phyloP scores from a whole-genome alignment of 1,284 basidiomycete species.

The Fomitopsis betulina region DNA sequence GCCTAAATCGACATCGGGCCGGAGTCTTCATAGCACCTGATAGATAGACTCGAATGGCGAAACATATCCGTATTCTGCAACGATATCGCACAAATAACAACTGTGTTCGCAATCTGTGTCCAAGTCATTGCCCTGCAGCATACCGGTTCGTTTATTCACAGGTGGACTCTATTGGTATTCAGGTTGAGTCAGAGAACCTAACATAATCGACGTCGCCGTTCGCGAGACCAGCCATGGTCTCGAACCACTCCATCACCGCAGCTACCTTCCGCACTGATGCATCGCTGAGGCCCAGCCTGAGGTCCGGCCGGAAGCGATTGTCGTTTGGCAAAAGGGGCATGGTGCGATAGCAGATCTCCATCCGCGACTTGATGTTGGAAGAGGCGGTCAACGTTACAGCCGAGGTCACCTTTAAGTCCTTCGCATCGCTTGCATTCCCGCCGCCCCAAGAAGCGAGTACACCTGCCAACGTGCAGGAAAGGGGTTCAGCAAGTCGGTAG shows the following conservation, averaged over 20 bases:
- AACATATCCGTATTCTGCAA: no score
- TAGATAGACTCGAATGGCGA: no score
- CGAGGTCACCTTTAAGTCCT: constrained; percentile 7
- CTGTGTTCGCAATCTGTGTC: no score
- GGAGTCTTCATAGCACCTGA: no score
- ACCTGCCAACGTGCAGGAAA: constrained; percentile 32
- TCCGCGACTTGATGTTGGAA: constrained; percentile 50
- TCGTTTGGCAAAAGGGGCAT: constrained; percentile 64
- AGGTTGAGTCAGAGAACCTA: not conserved
- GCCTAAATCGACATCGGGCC: no score
- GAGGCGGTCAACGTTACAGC: constrained; percentile 57
- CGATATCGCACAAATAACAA: no score
- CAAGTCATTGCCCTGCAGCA: no score
- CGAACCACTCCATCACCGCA: constrained; percentile 65
- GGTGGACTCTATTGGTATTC: no score
- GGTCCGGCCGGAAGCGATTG: constrained; percentile 58
- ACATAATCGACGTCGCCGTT: not conserved
- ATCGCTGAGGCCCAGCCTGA: constrained; percentile 65
- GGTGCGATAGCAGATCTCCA: constrained; percentile 71
- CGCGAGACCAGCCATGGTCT: constrained; percentile 54
- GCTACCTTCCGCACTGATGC: constrained; percentile 63
- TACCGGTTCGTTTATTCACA: not conserved
- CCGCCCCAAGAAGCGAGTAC: constrained; percentile 43
- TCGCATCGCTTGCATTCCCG: constrained; percentile 12
- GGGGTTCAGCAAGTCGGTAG: not conserved